Evolutionary conservation across 1,139 yeast species (phyloP).

Genomic region (Pichiaceae sp.): DNA sequence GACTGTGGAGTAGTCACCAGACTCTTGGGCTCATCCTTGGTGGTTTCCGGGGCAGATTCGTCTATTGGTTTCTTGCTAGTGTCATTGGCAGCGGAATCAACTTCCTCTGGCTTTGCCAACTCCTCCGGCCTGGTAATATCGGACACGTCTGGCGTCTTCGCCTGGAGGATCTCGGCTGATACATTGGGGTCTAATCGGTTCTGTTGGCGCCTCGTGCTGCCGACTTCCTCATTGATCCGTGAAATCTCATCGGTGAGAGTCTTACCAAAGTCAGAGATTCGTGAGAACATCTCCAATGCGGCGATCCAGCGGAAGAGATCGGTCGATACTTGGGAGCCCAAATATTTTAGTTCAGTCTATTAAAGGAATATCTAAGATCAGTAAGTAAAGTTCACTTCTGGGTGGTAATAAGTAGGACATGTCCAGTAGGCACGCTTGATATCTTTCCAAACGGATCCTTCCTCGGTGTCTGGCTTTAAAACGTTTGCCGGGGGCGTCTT

Average conservation of each 20-base stretch:
- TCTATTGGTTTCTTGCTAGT: neutral
- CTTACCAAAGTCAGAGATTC: slow-evolving; percentile 53
- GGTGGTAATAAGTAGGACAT: slow-evolving; percentile 60
- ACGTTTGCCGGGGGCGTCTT: slow-evolving; percentile 33
- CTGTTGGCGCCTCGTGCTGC: slow-evolving; percentile 5
- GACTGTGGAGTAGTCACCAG: neutral
- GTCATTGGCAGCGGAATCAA: neutral
- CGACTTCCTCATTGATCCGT: slow-evolving; percentile 23
- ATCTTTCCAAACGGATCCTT: slow-evolving; percentile 56
- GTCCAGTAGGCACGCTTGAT: slow-evolving; percentile 70
- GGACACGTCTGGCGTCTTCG: slow-evolving; percentile 36
- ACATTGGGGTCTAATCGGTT: slow-evolving; percentile 14
- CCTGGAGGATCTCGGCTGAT: slow-evolving; percentile 23
- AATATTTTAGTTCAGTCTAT: no score
- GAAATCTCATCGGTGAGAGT: slow-evolving; percentile 53
- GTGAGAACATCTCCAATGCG: slow-evolving; percentile 44
- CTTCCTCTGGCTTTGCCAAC: slow-evolving; percentile 1
- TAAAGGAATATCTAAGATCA: neutral
- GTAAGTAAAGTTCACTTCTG: slow-evolving; percentile 28
- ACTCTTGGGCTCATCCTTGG: neutral
- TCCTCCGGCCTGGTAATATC: slow-evolving; percentile 41
- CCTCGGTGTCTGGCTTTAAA: slow-evolving; percentile 14
- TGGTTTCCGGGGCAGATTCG: neutral
- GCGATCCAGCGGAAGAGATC: no score
- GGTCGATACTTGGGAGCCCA: no score